These are phyloP conservation scores for Stenocarpella maydis DNA, from an alignment of 2,329 filamentous ascomycete genomes.

Conservation along the genomic window DNA sequence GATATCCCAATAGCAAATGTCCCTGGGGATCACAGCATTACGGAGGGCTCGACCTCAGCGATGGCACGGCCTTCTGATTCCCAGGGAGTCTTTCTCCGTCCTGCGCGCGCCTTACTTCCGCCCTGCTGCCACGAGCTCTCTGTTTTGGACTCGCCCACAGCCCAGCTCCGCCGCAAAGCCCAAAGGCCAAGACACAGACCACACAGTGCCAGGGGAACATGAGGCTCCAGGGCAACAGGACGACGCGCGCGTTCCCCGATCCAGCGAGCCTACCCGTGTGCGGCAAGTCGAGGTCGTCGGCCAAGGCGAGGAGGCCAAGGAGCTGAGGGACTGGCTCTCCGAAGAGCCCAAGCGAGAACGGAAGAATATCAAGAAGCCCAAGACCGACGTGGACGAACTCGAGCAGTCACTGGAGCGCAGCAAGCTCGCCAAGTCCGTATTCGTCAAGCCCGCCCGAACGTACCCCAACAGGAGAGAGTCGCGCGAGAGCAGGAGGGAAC, in stretches of 20 bases:
- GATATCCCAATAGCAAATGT: slow-evolving; percentile 54
- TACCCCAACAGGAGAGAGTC: slow-evolving; percentile 40
- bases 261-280: neutral
- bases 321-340: slow-evolving; percentile 18
- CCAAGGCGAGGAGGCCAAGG: neutral
- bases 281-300: neutral
- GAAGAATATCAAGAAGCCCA: neutral
- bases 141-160: neutral
- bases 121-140: neutral
- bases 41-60: slow-evolving; percentile 52
- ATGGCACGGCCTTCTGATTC: slow-evolving; percentile 41
- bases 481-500: slow-evolving; percentile 36
- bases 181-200: neutral
- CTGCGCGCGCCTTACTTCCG: slow-evolving; percentile 10
- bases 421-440: slow-evolving; percentile 39
- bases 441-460: slow-evolving; percentile 40
- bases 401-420: slow-evolving; percentile 27
- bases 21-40: slow-evolving; percentile 53
- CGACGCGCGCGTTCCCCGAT: neutral
- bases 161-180: neutral
- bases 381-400: neutral
- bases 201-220: neutral
- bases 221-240: neutral
- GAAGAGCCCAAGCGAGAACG: neutral
- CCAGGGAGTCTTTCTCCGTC: slow-evolving; percentile 35